Conservation (phyloP, 2,329 filamentous ascomycete genomes). For the Neofusicoccum cordaticola region DNA sequence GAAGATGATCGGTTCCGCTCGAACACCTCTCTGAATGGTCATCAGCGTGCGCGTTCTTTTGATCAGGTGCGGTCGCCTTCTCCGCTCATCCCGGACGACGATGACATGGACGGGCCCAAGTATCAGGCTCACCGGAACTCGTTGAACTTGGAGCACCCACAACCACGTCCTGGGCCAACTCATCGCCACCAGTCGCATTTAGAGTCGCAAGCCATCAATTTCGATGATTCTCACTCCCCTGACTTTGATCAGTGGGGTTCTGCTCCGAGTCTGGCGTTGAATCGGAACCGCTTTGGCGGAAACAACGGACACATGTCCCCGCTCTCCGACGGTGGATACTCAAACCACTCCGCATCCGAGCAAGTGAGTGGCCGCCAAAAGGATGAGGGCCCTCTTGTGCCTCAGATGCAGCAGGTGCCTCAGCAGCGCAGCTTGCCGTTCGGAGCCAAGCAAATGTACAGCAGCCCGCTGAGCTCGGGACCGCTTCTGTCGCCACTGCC, state of each 20-base stretch:
- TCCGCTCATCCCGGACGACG: conserved; percentile 50
- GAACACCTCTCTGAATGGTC: conserved; percentile 31
- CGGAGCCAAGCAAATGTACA: conserved; percentile 35
- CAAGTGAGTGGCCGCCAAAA: conserved; percentile 43
- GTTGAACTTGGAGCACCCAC: conserved; percentile 74
- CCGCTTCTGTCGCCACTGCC: conserved; percentile 42
- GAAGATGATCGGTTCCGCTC: conserved; percentile 55
- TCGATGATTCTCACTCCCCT: conserved; percentile 43
- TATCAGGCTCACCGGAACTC: conserved; percentile 81
- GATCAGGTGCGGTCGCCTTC: conserved; percentile 43
- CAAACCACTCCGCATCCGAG: conserved; percentile 38
- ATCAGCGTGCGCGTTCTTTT: conserved; percentile 17
- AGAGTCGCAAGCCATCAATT: conserved; percentile 70
- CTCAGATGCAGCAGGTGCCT: conserved; percentile 25
- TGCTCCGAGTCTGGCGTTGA: conserved; percentile 38
- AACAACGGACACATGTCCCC: conserved; percentile 35
- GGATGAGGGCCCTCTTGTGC: conserved; percentile 59
- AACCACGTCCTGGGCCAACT: conserved; percentile 70
- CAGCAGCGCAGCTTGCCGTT: conserved; percentile 6
- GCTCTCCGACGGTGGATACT: conserved; percentile 38
- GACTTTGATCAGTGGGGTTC: conserved; percentile 51
- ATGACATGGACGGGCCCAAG: conserved; percentile 62
- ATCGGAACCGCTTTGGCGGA: conserved; percentile 37
- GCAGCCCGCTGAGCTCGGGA: conserved; percentile 34
- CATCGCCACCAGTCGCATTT: conserved; percentile 71